Evolutionary conservation across 305 asterid genomes (phyloP), one percentile per base, ranked within the genome.

Genomic region (Ilex paraguariensis): DNA sequence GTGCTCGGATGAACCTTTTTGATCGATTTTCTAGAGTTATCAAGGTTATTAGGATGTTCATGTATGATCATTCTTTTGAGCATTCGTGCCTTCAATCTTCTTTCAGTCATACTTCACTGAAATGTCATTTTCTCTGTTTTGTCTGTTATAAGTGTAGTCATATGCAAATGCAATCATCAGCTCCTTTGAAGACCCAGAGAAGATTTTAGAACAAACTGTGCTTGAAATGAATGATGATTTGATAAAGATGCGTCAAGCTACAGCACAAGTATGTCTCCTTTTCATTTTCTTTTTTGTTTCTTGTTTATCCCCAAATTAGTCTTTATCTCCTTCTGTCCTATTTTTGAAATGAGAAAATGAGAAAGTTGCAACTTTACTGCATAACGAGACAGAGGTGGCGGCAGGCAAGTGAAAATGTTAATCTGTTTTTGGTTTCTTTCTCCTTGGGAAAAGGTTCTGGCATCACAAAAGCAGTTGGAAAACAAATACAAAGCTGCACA

Each of bases 191-290:
- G 99, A 93, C 72, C 99, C 97, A 30, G 99, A 90, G 78, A 93
- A 93, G 77, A 84, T 93, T 76, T 66, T 93, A 86, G 99, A 93
- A 73, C 99, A 93, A 72, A 64, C 97, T 36, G 97, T 93, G 68
- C 62, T 81, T 3, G 99, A 93, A 76, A 90, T 93, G 99, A 93
- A 83, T 32, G 87, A 84, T 14, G 99, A 93, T 73, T 75, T 93
- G 81, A 76, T 86, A 72, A 93, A 90, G 82, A 72, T 93, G 92
- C 96, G 95, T 59, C 99, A 90, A 84, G 97, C 99, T 76, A 90
- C 97, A 60, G 96, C 99, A 46, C 99, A 93, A 65, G 99, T 87
- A 84, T 68, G 81, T 60, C 58, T 54, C 54, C 45, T 57, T 46
- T 45, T 60, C 56, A 66, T 69, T 16, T 59, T 57, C 65, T 61